Evolutionary conservation across 1,284 basidiomycete species (phyloP).

Genomic region (Violaceomyces palustris): DNA sequence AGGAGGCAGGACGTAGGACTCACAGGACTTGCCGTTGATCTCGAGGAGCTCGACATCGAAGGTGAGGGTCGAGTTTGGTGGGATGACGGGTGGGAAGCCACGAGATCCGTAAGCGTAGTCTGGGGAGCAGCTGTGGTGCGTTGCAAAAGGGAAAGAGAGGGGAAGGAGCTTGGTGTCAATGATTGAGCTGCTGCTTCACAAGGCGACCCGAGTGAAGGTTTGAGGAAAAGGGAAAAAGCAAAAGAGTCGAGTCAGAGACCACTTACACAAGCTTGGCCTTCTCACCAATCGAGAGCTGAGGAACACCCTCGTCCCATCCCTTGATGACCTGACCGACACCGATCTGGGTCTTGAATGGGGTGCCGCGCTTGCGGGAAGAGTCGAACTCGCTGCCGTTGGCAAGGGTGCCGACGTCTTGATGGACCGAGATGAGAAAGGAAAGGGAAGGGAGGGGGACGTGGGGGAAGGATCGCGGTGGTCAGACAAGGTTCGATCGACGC

Average conservation of each 20-base stretch:
- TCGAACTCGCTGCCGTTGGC: constrained; percentile 45
- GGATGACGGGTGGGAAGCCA: constrained; percentile 51
- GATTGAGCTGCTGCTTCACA: no score
- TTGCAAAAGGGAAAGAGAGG: constrained; percentile 8
- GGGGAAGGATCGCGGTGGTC: background rate
- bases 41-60: constrained; percentile 55
- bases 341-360: constrained; percentile 38
- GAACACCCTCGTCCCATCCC: constrained; percentile 55
- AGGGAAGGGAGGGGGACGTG: background rate
- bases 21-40: constrained; percentile 49
- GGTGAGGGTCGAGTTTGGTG: constrained; percentile 45
- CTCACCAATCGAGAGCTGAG: constrained; percentile 54
- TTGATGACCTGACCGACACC: constrained; percentile 53
- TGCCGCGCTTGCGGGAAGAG: constrained; percentile 52
- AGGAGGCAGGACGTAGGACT: no score
- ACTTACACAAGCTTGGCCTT: constrained; percentile 42
- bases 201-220: no score
- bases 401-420: constrained; percentile 41
- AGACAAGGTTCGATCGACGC: no score
- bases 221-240: no score
- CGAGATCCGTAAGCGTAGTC: constrained; percentile 53
- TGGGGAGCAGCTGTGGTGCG: constrained; percentile 37
- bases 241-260: no score
- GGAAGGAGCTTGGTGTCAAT: background rate
- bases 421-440: background rate